Evolutionary conservation across 257 asterid species (phyloP), one percentile per base, ranked within the genome.

Genomic region (Gentiana straminea): DNA sequence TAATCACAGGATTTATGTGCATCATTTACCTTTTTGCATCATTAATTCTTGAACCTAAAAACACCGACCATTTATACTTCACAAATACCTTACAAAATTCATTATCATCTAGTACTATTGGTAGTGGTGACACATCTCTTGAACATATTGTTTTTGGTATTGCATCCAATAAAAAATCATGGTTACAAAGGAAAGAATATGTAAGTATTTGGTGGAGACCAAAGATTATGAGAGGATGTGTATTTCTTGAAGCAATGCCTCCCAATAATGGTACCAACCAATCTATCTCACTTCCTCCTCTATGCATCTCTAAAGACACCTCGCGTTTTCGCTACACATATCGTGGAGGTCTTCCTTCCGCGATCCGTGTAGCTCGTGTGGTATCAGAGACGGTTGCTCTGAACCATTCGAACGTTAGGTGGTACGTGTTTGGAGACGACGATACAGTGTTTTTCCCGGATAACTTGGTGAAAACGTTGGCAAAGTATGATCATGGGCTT

Each of bases 371-470:
- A 0, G 90, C 95, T 0, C 86, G 94, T 4, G 79, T 82, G 0
- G 85, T 89, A 11, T 69, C 70, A 0, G 95, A 89, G 60, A 84
- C 81, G 0, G 84, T 86, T 6, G 70, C 76, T 2, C 77, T 80
- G 1, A 41, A 41, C 46, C 46, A 41, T 51, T 33, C 84, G 0
- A 59, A 80, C 15, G 95, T 84, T 58, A 77, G 87, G 66, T 89
- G 97, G 94, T 84, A 71, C 55, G 95, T 89, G 44, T 89, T 86
- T 54, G 94, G 97, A 32, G 97, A 89, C 13, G 95, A 89, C 35
- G 93, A 86, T 13, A 86, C 97, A 0, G 58, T 84, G 12, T 86
- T 86, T 71, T 86, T 89, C 62, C 85, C 95, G 0, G 97, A 89
- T 10, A 89, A 86, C 77, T 64, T 89, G 62, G 90, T 68, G 70